These are phyloP conservation scores for Neurospora sp. DNA, from an alignment of 495 filamentous ascomycete species.

Conservation along the genomic window DNA sequence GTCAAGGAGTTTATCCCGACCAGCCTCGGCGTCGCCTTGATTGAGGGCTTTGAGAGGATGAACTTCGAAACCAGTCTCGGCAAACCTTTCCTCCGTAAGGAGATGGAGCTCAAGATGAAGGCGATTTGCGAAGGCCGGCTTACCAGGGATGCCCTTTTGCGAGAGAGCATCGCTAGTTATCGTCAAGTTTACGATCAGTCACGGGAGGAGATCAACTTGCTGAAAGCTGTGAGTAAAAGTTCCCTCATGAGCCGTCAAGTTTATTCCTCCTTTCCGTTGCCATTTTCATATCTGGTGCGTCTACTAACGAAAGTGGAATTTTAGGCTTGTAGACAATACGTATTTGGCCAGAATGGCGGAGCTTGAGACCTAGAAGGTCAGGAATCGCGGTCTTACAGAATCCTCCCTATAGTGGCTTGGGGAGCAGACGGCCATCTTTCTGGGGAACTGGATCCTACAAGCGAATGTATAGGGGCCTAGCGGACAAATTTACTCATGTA, in stretches of 20 bases:
- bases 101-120: slow-evolving; percentile 94
- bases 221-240: slow-evolving; percentile 57
- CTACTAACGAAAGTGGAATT: background rate
- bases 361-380: background rate
- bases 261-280: background rate
- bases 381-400: background rate
- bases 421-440: background rate
- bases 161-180: slow-evolving; percentile 75
- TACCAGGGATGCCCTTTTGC: slow-evolving; percentile 60
- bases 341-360: slow-evolving; percentile 22
- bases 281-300: background rate
- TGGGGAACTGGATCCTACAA: background rate
- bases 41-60: slow-evolving; percentile 88
- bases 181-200: slow-evolving; percentile 72
- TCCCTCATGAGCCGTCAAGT: background rate
- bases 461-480: background rate
- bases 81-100: slow-evolving; percentile 95
- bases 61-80: slow-evolving; percentile 81
- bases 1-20: slow-evolving; percentile 86
- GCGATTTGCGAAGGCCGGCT: slow-evolving; percentile 85
- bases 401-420: background rate
- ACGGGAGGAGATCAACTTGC: slow-evolving; percentile 56
- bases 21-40: slow-evolving; percentile 76
- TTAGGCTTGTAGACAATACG: slow-evolving; percentile 40
- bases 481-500: background rate